These are phyloP conservation scores for Xylaria sp. DNA, from an alignment of 2,329 filamentous ascomycete genomes.

Conservation along the genomic window DNA sequence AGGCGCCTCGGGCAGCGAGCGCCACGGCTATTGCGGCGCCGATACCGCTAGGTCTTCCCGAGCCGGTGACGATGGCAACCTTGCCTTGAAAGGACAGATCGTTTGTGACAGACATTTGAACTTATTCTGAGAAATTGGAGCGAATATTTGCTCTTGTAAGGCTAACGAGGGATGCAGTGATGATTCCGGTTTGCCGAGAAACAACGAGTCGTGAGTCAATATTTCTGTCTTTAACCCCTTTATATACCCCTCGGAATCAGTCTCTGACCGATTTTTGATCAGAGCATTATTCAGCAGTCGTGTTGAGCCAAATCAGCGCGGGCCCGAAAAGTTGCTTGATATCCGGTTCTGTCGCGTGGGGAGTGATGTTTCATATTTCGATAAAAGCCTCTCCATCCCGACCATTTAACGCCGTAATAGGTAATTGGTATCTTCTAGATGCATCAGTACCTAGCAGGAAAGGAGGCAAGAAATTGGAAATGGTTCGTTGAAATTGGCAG, in stretches of 20 bases:
- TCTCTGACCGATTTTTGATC: slow-evolving; percentile 20
- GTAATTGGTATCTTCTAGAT: slow-evolving; percentile 27
- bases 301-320: slow-evolving; percentile 4
- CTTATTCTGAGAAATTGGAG: slow-evolving; percentile 20
- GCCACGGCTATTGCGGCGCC: slow-evolving; percentile 54
- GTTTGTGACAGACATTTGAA: slow-evolving; percentile 39
- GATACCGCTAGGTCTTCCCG: slow-evolving; percentile 56
- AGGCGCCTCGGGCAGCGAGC: slow-evolving; percentile 55
- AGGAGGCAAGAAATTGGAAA: slow-evolving; percentile 20
- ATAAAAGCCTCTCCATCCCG: slow-evolving; percentile 10
- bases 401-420: slow-evolving; percentile 10
- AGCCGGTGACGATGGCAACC: slow-evolving; percentile 58
- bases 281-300: neutral
- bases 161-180: slow-evolving; percentile 23
- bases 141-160: slow-evolving; percentile 20
- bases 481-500: slow-evolving; percentile 13
- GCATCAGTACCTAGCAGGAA: slow-evolving; percentile 22
- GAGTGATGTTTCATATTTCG: slow-evolving; percentile 17
- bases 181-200: slow-evolving; percentile 23
- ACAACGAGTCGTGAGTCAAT: slow-evolving; percentile 20
- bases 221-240: slow-evolving; percentile 26
- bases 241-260: slow-evolving; percentile 23
- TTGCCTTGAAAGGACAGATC: slow-evolving; percentile 44
- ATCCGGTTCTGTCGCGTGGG: neutral
- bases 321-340: slow-evolving; percentile 12